Evolutionary conservation across 495 filamentous ascomycete species (phyloP), one percentile per base, ranked within the genome.

Genomic region (Lepraria neglecta): DNA sequence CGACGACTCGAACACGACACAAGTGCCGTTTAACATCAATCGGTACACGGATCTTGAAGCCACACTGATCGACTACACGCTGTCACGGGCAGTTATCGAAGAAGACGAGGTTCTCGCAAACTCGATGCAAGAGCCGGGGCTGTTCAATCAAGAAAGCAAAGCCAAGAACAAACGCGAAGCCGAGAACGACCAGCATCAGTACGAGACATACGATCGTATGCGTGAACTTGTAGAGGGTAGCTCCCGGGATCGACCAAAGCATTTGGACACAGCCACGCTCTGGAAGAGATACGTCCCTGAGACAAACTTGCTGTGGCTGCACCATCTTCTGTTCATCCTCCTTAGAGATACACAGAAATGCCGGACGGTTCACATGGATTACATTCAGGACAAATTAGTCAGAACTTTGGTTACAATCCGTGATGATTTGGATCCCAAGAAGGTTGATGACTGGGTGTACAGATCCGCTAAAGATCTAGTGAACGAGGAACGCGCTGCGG

Each of bases 31-130:
- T 33, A 81, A 81, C 31, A 38, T 12, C 12, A 38, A 7, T 12
- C 85, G 86, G 1, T 78, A 80, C 60, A 90, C 88, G 6, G 79
- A 79, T 6, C 73, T 95, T 0, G 84, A 90, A 52, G 84, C 89
- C 9, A 95, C 91, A 0, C 81, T 96, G 31, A 89, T 96, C 62
- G 91, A 96, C 71, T 96, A 95, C 70, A 92, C 90, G 1, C 82
- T 95, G 43, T 95, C 89, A 0, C 84, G 91, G 19, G 87, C 81
- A 4, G 62, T 24, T 2, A 28, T 61, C 38, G 67, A 70, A 24
- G 21, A 65, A 6, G 48, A 70, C 4, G 74, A 78, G 30, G 65
- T 76, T 35, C 73, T 78, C n/a, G 77, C 74, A 6, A 58, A 71
- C 66, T 38, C 61, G 72, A 53, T 66, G 76, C 65, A 66, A 75